Evolutionary conservation across 1,139 yeast genomes (phyloP), one percentile per base, ranked within the genome.

Genomic region (Kodamaea ohmeri): DNA sequence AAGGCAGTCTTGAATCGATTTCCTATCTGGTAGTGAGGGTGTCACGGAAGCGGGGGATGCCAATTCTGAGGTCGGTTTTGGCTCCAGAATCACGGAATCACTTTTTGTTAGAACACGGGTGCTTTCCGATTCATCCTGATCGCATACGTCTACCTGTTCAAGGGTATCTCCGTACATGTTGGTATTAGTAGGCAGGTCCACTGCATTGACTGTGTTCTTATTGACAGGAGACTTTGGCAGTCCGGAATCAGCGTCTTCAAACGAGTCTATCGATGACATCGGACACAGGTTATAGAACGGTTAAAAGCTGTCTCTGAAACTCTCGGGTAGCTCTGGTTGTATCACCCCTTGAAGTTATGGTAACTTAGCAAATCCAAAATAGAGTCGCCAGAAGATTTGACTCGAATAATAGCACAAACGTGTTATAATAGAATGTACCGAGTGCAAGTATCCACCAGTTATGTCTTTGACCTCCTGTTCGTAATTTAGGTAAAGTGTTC

Each of bases 1-100:
- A 32, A 65, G 50, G 38, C 62, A 56, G 29, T 60, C 67, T 34
- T 53, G 51, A 15, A 65, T 57, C 4, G 65, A 44, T 26, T 51
- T 49, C 34, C 71, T 43, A 22, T 55, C 49, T 4, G 68, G 71
- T 15, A 62, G 45, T 2, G 50, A 43, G 4, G 60, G 59, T 2
- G 43, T 31, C 9, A 38, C 32, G 3, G 43, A 37, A 8, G 40
- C 44, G 4, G 44, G 44, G 3, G 44, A 41, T 1, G 36, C 32
- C 11, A 41, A 31, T 9, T 7, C 7, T 12, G 13, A 15, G 17
- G 18, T 18, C 15, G 12, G 24, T 4, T n/a, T n/a, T 9, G 17
- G 25, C 7, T 6, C 34, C 12, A 31, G 22, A 18, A 35, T 25
- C 19, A 22, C 17, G 18, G 25, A 25, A 17, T 31, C 29, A 11